Evolutionary conservation across 2,329 filamentous ascomycete genomes (phyloP).

Genomic region (Chaetomium sp.): DNA sequence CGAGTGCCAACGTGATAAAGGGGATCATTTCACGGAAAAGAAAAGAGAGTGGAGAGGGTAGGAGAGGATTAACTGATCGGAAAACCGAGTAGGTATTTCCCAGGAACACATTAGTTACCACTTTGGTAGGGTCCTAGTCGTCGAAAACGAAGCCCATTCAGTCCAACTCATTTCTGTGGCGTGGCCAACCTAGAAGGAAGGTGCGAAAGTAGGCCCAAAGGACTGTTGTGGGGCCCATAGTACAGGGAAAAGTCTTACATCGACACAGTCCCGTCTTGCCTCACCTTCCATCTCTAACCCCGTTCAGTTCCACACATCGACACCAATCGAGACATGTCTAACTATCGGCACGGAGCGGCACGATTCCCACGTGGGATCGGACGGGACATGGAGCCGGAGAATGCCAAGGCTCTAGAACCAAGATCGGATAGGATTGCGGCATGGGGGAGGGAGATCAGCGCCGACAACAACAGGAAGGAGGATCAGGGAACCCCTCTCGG

Average conservation of each 20-base stretch:
- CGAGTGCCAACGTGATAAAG: too few relatives aligned
- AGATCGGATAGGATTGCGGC: slow-evolving; percentile 10
- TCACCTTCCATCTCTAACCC: background rate
- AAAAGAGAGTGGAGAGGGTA: background rate
- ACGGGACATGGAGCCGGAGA: background rate
- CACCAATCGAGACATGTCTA: slow-evolving; percentile 1
- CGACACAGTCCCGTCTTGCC: background rate
- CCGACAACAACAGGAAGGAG: background rate
- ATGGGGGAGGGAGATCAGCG: slow-evolving; percentile 2
- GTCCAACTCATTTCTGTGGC: background rate
- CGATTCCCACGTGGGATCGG: slow-evolving; percentile 14
- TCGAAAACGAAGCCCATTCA: background rate
- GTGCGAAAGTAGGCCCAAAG: background rate
- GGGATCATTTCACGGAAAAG: background rate
- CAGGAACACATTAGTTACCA: background rate
- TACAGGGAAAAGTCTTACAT: background rate
- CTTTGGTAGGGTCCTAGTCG: background rate
- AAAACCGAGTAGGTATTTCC: background rate
- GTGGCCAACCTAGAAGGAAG: background rate
- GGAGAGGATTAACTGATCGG: background rate
- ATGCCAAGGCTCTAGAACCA: slow-evolving; percentile 7
- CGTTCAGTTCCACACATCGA: background rate
- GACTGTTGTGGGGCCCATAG: background rate
- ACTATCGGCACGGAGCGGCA: background rate
- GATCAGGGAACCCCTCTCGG: background rate